Base-by-base conservation (phyloP, 2,329 filamentous ascomycete genomes). In the Periconia sp. region DNA sequence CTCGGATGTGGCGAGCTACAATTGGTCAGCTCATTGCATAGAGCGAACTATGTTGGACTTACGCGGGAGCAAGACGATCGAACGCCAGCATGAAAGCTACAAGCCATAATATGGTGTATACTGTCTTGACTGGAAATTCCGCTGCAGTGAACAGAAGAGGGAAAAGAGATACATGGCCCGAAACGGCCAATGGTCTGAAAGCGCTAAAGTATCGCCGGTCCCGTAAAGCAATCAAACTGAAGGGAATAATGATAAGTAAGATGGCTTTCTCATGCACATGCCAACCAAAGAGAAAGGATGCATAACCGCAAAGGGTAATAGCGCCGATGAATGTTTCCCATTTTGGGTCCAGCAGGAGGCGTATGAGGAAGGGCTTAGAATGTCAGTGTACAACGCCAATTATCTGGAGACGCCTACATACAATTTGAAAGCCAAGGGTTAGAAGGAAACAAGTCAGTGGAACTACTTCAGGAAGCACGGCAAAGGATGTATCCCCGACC, bases 221-320 rank as follows among this genome's bases (percentile, higher is more conserved):
- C 71, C 89, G 89, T 48, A 97, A 84, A 0, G 93, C 92, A 55
- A 97, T 88, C 56, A 99, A 82, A 63, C 90, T 95, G 79, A 97
- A 97, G 0, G 94, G 94, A 46, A 97, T 90, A 61, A 99, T 92
- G 68, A 97, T 89, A 18, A 97, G 84, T 19, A 99, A 82, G 53
- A 99, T 90, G 1, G 94, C 94, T 75, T 99, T 99, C 71, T 99
- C 94, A 66, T 99, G 94, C 9, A 99, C 94, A 69, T 99, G 94
- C 92, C 93, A 99, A 52, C 94, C 93, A 64, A 97, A 97, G 10
- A 99, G 82, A 77, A 99, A 99, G 0, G 93, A 97, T 0, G 93
- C 90, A 70, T 97, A 99, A 54, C 91, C 94, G 68, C 94, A 97
- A 15, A 97, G 85, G 0, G 93, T 97, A 43, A 96, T 84, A 0